phyloP scores from a whole-genome alignment of 441 rosid species.

The Populus tomentosa region DNA sequence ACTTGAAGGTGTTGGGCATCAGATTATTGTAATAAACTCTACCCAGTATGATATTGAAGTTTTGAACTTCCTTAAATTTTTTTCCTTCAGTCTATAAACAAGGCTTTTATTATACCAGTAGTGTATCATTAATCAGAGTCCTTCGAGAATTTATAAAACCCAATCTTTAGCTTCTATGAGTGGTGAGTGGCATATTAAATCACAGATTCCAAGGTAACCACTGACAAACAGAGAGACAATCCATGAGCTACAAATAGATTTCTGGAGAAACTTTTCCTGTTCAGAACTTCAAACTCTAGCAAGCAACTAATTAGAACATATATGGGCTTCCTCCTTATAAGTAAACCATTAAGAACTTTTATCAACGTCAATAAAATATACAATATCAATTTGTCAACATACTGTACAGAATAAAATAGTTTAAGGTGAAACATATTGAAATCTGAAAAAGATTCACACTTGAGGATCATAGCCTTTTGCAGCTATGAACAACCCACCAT shows the following conservation, averaged over 20 bases:
- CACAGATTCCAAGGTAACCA: constrained; percentile 1
- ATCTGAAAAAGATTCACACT: too few species aligned
- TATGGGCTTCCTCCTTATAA: neutral
- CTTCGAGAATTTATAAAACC: neutral
- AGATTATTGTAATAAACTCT: neutral
- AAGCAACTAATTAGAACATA: neutral
- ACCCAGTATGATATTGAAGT: neutral
- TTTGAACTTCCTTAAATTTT: neutral
- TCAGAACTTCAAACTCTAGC: neutral
- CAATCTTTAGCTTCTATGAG: neutral
- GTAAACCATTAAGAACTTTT: neutral
- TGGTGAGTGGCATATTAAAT: neutral
- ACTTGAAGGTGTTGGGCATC: neutral
- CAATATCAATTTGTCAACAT: neutral
- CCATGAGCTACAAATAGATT: neutral
- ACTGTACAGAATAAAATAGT: neutral
- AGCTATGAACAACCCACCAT: constrained; percentile 93
- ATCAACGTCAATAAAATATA: neutral
- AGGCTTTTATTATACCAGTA: neutral
- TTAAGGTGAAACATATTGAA: constrained; percentile 6
- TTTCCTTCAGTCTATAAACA: neutral
- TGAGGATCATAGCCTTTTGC: constrained; percentile 67
- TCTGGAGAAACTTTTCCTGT: neutral
- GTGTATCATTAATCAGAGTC: neutral
- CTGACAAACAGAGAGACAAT: neutral